A percentile compares a stretch with the other conserved stretches of the same genome.
Conservation (phyloP, 2,329 filamentous ascomycete species). For the Arthroderma sp. region DNA sequence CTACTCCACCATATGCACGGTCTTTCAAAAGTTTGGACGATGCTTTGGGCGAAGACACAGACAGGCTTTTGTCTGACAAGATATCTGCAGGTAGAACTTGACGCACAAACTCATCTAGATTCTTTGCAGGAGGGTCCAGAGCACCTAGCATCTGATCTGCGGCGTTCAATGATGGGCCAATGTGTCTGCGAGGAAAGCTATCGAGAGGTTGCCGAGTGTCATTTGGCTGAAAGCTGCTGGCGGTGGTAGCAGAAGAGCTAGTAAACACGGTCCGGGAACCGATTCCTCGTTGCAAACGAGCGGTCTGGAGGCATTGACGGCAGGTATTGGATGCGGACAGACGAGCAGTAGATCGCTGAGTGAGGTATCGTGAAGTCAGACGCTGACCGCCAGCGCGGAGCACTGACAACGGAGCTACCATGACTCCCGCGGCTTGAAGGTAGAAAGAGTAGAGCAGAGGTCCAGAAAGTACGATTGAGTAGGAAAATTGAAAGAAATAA, state of each 20-base stretch:
- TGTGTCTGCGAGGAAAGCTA: constrained; percentile 68
- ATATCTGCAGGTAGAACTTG: constrained; percentile 75
- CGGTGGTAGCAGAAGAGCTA: constrained; percentile 79
- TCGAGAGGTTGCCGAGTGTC: constrained; percentile 36
- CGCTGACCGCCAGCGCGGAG: constrained; percentile 10
- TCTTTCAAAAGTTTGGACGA: constrained; percentile 28
- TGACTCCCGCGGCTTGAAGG: not conserved
- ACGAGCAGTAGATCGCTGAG: constrained; percentile 6
- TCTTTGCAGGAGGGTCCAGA: constrained; percentile 59
- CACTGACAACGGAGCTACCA: constrained; percentile 10
- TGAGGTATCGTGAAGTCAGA: constrained; percentile 4
- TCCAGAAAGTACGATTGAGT: no score
- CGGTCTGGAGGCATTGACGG: constrained; percentile 18
- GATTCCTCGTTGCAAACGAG: constrained; percentile 11
- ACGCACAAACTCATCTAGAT: constrained; percentile 68
- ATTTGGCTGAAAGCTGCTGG: constrained; percentile 30
- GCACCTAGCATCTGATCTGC: constrained; percentile 65
- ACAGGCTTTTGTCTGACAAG: constrained; percentile 51
- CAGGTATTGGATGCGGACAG: constrained; percentile 19
- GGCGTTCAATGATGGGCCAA: constrained; percentile 62
- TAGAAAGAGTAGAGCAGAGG: no score
- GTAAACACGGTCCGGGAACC: constrained; percentile 52
- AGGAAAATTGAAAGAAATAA: no score
- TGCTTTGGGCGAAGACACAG: constrained; percentile 39
- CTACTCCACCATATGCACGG: constrained; percentile 32